Base-by-base conservation (phyloP, 1,284 basidiomycete genomes). In the Ganoderma leucocontextum region DNA sequence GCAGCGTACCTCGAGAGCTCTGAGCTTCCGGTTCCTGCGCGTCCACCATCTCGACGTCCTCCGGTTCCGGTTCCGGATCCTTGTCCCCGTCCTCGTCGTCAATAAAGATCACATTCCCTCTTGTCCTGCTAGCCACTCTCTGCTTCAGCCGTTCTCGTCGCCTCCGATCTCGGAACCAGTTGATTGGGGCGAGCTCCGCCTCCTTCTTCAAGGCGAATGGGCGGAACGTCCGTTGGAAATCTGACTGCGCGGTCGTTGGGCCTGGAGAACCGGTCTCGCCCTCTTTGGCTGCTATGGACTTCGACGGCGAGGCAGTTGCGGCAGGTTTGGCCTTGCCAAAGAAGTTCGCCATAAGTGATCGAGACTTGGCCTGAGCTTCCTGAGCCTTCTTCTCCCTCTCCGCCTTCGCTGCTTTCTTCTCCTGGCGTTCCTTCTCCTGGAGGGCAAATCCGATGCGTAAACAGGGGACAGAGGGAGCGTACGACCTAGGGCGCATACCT, bases 191-290 rank as follows among this genome's bases (percentile, higher is more conserved):
- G 17, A 95, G 73, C 35, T 85, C 82, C 5, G 87, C 86, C 69
- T 89, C 91, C 73, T 91, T 93, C 81, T 92, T 93, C 70, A 92
- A 72, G 8, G 88, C 83, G 76, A 95, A 96, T 1, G 93, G 89
- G 72, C 87, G 91, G 82, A 96, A 96, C 0, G 85, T 84, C 72
- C 82, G 87, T 67, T 91, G 85, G 74, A 93, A 96, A 60, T 95
- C 93, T 7, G 86, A 86, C 49, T 82, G 80, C 8, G 75, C 70
- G n/a, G 75, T 75, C 1, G 84, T 84, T 49, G 85, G 78, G 10
- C 80, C 82, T 6, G 83, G 79, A n/a, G 78, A 77, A 36, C 76
- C 72, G 47, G 75, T 72, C 2, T 75, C 73, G 29, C 72, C 68
- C 35, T 81, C 79, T 44, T 80, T 82, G n/a, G 78, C 71, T 4